phyloP scores from a whole-genome alignment of 495 filamentous ascomycete species.

The Penicillium pulvis region DNA sequence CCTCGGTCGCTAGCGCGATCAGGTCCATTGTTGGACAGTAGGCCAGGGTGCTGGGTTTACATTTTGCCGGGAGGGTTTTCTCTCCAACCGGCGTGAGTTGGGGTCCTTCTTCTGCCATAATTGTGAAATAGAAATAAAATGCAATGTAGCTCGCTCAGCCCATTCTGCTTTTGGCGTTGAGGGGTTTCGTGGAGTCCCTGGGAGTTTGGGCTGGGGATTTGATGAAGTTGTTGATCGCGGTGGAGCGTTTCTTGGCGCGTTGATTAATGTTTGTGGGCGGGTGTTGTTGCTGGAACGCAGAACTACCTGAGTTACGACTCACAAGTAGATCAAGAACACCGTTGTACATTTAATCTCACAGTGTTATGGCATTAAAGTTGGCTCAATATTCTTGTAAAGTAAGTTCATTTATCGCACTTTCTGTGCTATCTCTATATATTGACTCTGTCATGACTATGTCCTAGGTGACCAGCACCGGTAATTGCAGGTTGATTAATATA shows the following conservation, averaged over 20 bases:
- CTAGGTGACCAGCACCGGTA: conserved; percentile 13
- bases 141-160: conserved; percentile 15
- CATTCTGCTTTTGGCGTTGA: conserved; percentile 24
- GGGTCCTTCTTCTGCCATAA: conserved; percentile 34
- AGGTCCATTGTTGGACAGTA: conserved; percentile 87
- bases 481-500: not conserved
- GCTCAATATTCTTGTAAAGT: not conserved
- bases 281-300: not conserved
- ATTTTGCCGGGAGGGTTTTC: conserved; percentile 56
- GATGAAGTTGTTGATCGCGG: conserved; percentile 26
- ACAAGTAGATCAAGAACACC: not conserved
- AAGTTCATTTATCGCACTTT: not conserved
- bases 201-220: conserved; percentile 2
- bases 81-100: conserved; percentile 53
- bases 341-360: not conserved
- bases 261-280: conserved; percentile 17
- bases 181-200: not conserved
- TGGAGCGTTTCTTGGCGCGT: conserved; percentile 40
- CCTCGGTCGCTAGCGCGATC: conserved; percentile 66
- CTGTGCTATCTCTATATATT: conserved; percentile 2
- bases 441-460: not conserved
- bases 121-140: conserved; percentile 10
- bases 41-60: conserved; percentile 59
- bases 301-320: not conserved
- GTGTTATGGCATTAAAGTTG: not conserved